Evolutionary conservation across 73 alveolate species (phyloP), one percentile per base, ranked within the genome.

Genomic region (Paramecium sonneborni): DNA sequence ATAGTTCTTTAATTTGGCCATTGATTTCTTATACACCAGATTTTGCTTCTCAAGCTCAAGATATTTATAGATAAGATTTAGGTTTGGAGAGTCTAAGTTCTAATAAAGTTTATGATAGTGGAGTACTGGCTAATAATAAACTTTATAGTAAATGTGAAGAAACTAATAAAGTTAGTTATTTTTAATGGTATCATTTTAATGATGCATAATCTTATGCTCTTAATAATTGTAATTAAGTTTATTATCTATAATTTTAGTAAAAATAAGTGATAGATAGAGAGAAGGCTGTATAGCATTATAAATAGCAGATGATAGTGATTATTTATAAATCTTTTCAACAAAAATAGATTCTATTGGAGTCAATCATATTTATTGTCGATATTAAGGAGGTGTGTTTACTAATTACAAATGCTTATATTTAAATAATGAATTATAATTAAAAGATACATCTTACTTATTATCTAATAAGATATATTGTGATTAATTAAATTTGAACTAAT

Each of bases 291-390:
- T 79, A 15, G 90, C 90, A 3, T 20, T 79, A 24, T 10, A 79
- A 28, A 79, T 79, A 23, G 69, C 69, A 23, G 90, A 79, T 20
- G 90, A 79, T 79, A 24, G 7, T 43, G 90, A 79, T 79, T 79
- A 38, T 74, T 28, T 10, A 7, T 38, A 35, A 30, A 32, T 74
- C 1, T 21, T 74, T 28, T 32, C 15, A 10, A 74, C 56, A 11
- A 35, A 14, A 5, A 30, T 74, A 14, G 67, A 32, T 12, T 15
- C 39, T 5, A 79, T 79, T 41, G 90, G 90, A 43, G 39, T 43
- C 12, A 79, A 79, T 79, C 76, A 79, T 79, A 79, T 79, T 39
- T 79, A 79, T 79, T 79, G 90, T 79, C 38, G 90, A 79, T 79
- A 79, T 79, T 28, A 15, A 43, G 39, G 44, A 79, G 69, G 39